Evolutionary conservation across 163 green algal genomes (phyloP), one percentile per base, ranked within the genome.

Genomic region (Picocystis sp.): DNA sequence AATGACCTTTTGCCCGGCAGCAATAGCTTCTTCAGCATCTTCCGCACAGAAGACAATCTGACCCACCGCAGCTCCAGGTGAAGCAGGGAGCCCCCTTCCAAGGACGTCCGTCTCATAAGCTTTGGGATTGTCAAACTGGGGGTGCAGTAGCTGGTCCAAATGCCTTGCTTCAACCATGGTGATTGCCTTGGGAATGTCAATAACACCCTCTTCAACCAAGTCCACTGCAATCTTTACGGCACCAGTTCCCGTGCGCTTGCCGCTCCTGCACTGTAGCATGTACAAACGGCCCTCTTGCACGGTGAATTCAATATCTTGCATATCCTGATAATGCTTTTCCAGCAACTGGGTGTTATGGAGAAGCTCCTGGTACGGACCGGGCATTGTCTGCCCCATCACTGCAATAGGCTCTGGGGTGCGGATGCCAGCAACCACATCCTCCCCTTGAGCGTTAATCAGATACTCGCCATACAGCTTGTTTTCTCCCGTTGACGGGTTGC

Each of bases 81-180:
- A 84, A 23, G 81, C 81, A 44, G 80, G 67, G 45, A 92, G 70
- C 24, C 81, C 81, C 42, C 62, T 70, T 21, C 64, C 77, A 23
- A 89, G 55, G 11, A 89, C 65, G 11, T 64, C 47, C 11, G 52
- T 56, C 48, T 71, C 64, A 63, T 88, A 86, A 44, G 46, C 64
- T 35, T 68, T 57, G 12, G 47, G 24, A 24, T 51, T 52, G 41
- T 53, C 50, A 53, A 66, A 66, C 42, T 63, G 70, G 33, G 82
- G 82, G 66, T 92, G 82, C 55, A 94, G 72, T 60, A 94, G 70
- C 70, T 93, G 84, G 70, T 93, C 82, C 56, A 94, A 66, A 69
- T 93, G 84, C 29, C 58, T 47, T 1, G 84, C 76, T 70, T 92
- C 82, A 51, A 94, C 83, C 72, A 88, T 80, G 22, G 73, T 63